phyloP scores from a whole-genome alignment of 2,329 filamentous ascomycete species.

The Tetracladium maxilliforme region DNA sequence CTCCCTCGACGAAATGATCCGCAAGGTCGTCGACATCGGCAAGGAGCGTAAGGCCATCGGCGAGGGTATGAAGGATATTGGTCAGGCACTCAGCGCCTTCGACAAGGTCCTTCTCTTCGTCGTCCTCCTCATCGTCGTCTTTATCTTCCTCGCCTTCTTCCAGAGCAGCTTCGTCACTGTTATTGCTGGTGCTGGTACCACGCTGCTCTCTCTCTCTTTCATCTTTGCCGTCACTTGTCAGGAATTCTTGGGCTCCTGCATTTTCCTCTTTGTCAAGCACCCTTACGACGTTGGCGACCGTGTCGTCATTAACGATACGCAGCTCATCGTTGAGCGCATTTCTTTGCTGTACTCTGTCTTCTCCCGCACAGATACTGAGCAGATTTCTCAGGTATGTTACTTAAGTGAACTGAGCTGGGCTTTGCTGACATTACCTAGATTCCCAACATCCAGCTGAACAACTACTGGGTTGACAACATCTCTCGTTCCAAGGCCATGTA shows the following conservation, averaged over 20 bases:
- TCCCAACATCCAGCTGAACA: conserved; percentile 86
- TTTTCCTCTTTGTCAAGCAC: conserved; percentile 98
- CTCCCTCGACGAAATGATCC: conserved; percentile 86
- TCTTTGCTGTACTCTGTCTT: conserved; percentile 90
- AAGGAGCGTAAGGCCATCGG: conserved; percentile 78
- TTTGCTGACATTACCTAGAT: conserved; percentile 39
- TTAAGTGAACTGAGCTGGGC: conserved; percentile 3
- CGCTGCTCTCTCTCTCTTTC: conserved; percentile 90
- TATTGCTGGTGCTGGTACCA: conserved; percentile 78
- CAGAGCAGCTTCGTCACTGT: conserved; percentile 75
- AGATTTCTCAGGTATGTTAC: conserved; percentile 41
- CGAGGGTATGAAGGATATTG: conserved; percentile 93
- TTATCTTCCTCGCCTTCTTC: conserved; percentile 85
- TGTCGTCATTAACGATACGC: conserved; percentile 59
- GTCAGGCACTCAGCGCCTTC: conserved; percentile 82
- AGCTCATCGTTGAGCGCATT: conserved; percentile 81
- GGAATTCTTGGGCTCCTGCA: conserved; percentile 94
- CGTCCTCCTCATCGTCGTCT: conserved; percentile 65
- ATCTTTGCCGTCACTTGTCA: conserved; percentile 85
- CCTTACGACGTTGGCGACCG: conserved; percentile 93
- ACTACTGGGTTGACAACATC: conserved; percentile 89
- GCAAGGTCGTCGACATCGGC: conserved; percentile 72
- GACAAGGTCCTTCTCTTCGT: conserved; percentile 75
- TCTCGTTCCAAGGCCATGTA: conserved; percentile 87
- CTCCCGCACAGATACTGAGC: conserved; percentile 67